Evolutionary conservation across 164 flowering plant genomes (phyloP), one percentile per base, ranked within the genome.

Genomic region (Buxus sempervirens): DNA sequence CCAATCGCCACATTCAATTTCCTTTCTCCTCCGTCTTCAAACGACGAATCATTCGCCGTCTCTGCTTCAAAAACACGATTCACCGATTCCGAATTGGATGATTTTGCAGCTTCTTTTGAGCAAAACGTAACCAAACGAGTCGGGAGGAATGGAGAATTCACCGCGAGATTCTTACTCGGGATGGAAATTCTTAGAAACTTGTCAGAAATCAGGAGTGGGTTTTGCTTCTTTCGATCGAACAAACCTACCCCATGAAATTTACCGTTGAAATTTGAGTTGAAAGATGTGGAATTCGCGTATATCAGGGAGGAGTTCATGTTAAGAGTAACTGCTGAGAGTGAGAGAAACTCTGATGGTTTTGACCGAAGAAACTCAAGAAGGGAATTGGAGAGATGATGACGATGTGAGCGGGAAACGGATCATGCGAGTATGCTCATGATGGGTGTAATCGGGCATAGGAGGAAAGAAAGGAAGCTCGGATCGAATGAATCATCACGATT

Each of bases 1-100:
- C 84, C 83, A 23, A 88, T 82, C 70, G 78, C 77, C 19, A 81
- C 77, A 32, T 65, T 80, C 69, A 77, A 75, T 25, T 51, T 66
- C 54, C 60, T 58, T 16, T 58, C 63, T 32, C 9, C 67, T 27
- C 51, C 70, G 28, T 51, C 70, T 49, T 59, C 58, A 15, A 62
- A 45, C 58, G 38, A 54, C 51, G 59, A 1, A 14, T 6, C 55
- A 59, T n/a, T 38, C 24, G 54, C 60, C 41, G 22, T 26, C 53
- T 41, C 60, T 16, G 26, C 45, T 54, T 53, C 68, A 38, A 54
- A 54, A 15, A 26, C 65, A 20, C 21, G 23, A 25, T 25, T 64
- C 38, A 32, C 59, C 28, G 65, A 28, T 24, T 25, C 56, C 1
- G 36, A 22, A n/a, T 22, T 56, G 12, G 60, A 23, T 45, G 70